These are phyloP conservation scores for Suhomyces sp. DNA, from an alignment of 805 yeast species.

Conservation along the genomic window DNA sequence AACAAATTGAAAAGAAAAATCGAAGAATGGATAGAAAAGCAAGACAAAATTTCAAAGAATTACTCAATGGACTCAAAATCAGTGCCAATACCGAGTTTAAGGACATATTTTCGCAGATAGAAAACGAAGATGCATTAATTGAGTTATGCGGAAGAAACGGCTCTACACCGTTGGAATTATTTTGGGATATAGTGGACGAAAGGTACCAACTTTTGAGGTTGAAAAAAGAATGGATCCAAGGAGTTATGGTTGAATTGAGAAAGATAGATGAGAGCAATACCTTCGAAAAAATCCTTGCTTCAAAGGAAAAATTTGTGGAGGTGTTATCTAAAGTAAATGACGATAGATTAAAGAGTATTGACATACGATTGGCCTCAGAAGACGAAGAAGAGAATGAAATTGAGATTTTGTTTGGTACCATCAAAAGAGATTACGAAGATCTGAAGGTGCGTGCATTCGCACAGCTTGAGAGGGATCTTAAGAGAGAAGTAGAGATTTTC, in stretches of 20 bases:
- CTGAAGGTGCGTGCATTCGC: conserved; percentile 16
- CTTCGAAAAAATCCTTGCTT: conserved; percentile 14
- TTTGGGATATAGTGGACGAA: conserved; percentile 70
- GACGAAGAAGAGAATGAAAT: conserved; percentile 24
- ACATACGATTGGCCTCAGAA: conserved; percentile 13
- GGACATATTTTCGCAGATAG: conserved; percentile 50
- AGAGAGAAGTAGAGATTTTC: too few relatives aligned
- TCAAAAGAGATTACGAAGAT: conserved; percentile 23
- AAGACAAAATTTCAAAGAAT: conserved; percentile 54
- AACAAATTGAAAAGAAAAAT: conserved; percentile 35
- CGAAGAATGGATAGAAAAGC: conserved; percentile 63
- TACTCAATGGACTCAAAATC: conserved; percentile 45
- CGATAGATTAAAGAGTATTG: conserved; percentile 27
- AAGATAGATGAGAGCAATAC: conserved; percentile 15
- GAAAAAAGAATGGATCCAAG: conserved; percentile 59
- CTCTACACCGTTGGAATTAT: conserved; percentile 72
- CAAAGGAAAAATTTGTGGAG: conserved; percentile 19
- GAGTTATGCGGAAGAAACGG: conserved; percentile 73
- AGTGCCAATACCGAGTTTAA: conserved; percentile 59
- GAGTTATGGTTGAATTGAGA: conserved; percentile 39
- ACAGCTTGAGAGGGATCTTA: too few relatives aligned
- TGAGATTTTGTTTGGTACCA: conserved; percentile 25
- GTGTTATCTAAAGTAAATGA: conserved; percentile 23
- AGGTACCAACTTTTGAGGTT: conserved; percentile 55
- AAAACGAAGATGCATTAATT: conserved; percentile 56